phyloP scores from a whole-genome alignment of 441 rosid genomes.

The Corymbia calophylla region DNA sequence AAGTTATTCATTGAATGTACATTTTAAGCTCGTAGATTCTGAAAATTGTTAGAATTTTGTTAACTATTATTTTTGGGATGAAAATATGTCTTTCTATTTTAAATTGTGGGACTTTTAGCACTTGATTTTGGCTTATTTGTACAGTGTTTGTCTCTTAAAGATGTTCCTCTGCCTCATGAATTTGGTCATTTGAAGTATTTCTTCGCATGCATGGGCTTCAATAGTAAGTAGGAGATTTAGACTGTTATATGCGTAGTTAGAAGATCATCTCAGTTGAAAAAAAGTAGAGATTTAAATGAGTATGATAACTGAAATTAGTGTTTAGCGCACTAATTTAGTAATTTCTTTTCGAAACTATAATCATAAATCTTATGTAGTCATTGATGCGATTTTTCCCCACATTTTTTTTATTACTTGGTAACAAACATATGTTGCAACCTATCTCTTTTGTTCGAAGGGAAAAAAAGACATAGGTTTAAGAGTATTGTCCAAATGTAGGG shows the following conservation, averaged over 20 bases:
- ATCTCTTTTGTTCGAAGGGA: background rate
- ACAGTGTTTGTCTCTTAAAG: background rate
- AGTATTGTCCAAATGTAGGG: rapidly evolving
- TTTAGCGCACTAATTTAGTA: rapidly evolving
- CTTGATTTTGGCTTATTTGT: background rate
- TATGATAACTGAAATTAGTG: background rate
- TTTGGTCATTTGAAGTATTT: background rate
- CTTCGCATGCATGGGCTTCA: background rate
- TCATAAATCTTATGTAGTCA: background rate
- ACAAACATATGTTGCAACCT: background rate
- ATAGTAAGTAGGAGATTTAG: rapidly evolving
- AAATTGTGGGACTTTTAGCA: background rate
- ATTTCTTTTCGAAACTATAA: background rate
- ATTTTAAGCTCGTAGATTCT: background rate
- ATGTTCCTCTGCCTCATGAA: rapidly evolving
- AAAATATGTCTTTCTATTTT: background rate
- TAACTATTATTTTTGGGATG: background rate
- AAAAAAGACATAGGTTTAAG: no score
- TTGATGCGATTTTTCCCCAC: background rate
- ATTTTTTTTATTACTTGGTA: background rate
- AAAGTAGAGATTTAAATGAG: background rate
- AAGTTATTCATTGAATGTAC: background rate
- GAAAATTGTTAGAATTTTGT: background rate
- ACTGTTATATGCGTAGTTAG: background rate
- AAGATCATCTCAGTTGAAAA: background rate